A percentile compares a stretch with the other conserved stretches of the same genome.
These are phyloP conservation scores for Pythium apleroticum DNA, from an alignment of 352 stramenopile species.

Conservation along the genomic window DNA sequence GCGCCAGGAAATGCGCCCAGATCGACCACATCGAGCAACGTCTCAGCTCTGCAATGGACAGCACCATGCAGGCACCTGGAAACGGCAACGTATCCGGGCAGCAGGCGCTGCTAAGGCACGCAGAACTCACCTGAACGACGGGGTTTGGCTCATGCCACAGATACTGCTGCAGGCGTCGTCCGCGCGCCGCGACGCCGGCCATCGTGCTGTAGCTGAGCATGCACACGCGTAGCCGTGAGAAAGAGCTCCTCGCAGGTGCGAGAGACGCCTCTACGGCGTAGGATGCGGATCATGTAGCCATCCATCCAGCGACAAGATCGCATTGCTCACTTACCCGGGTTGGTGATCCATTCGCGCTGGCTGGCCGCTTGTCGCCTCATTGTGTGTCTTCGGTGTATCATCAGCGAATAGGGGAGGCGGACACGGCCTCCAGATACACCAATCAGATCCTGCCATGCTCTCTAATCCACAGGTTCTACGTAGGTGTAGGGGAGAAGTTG, in stretches of 20 bases:
- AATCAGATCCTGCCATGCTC: constrained; percentile 6
- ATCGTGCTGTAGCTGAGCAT: background rate
- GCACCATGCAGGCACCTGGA: too few relatives aligned
- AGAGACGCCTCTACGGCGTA: background rate
- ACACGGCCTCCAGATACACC: constrained; percentile 4
- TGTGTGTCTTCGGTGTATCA: too few relatives aligned
- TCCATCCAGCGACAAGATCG: background rate
- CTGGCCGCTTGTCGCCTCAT: background rate
- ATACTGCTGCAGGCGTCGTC: constrained; percentile 25
- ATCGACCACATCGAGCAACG: background rate
- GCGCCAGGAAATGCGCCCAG: too few relatives aligned
- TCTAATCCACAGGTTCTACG: constrained; percentile 18
- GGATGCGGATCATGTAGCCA: background rate
- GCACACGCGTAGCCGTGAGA: background rate
- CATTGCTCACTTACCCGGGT: background rate
- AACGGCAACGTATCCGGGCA: too few relatives aligned
- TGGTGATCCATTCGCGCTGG: background rate
- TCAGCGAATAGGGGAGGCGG: background rate
- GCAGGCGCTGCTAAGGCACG: background rate
- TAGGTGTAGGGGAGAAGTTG: constrained; percentile 43
- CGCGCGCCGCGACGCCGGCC: constrained; percentile 1
- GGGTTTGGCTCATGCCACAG: constrained; percentile 34
- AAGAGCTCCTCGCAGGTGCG: background rate
- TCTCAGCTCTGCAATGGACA: too few relatives aligned
- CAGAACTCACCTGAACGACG: constrained; percentile 30